Percentiles rank a stretch among this genome's conserved stretches.
phyloP scores from a whole-genome alignment of 1,284 basidiomycete genomes.

The Ustilago sp. region DNA sequence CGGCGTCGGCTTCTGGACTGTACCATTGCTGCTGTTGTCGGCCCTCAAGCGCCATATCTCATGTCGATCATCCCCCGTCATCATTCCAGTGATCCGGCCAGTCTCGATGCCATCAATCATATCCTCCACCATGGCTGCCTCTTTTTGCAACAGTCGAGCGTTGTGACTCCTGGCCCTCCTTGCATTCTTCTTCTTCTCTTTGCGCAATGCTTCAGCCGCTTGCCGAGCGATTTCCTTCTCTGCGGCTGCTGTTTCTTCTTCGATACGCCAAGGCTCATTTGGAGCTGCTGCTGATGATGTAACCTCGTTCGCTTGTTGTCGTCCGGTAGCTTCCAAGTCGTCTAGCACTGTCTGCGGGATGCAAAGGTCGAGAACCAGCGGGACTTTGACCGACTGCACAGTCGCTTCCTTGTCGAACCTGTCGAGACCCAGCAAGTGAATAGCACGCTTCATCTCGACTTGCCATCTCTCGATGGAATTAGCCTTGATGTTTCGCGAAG shows the following conservation, averaged over 20 bases:
- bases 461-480: slow-evolving; percentile 28
- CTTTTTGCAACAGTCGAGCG: slow-evolving; percentile 29
- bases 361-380: slow-evolving; percentile 37
- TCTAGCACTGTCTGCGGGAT: slow-evolving; percentile 13
- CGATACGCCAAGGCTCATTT: slow-evolving; percentile 12
- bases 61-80: background rate
- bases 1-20: background rate
- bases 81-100: background rate
- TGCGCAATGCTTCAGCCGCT: slow-evolving; percentile 18
- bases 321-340: background rate
- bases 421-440: slow-evolving; percentile 12
- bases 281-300: background rate
- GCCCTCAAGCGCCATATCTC: slow-evolving; percentile 18
- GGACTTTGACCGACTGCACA: slow-evolving; percentile 11
- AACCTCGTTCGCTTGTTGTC: background rate
- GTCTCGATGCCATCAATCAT: slow-evolving; percentile 33
- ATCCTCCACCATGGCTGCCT: slow-evolving; percentile 33
- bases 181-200: slow-evolving; percentile 26
- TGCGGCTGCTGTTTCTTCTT: slow-evolving; percentile 24
- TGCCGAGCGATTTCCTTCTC: slow-evolving; percentile 19
- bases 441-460: slow-evolving; percentile 28
- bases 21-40: slow-evolving; percentile 2
- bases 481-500: slow-evolving; percentile 60
- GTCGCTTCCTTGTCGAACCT: background rate
- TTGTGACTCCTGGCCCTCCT: slow-evolving; percentile 17